Base-by-base conservation (phyloP, 768 basidiomycete species). In the Hebeloma cylindrosporum region DNA sequence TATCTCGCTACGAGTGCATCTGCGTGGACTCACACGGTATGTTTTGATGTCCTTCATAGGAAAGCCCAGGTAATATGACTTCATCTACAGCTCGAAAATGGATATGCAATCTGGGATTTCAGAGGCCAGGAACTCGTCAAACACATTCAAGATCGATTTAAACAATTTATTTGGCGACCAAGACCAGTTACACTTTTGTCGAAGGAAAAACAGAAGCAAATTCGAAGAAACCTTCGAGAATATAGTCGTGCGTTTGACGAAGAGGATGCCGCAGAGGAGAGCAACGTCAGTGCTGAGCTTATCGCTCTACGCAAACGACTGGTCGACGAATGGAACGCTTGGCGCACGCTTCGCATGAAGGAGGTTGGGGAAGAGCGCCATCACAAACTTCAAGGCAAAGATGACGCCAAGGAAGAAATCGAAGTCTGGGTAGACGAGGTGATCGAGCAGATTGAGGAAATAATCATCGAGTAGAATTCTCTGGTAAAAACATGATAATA, bases 321-420 rank as follows among this genome's bases (percentile, higher is more conserved):
- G 41, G 87, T 98, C 56, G 91, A 96, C 60, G 96, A 99, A 69
- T 99, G 96, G 96, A 96, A 99, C 67, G 91, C 95, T 31, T 98
- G 96, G 96, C 81, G 95, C 40, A 57, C 72, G 17, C 76, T 80
- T 51, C 83, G 85, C 54, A 82, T 77, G 62, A 78, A 77, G 51
- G 82, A 88, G 54, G 44, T 85, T 43, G 76, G 73, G 26, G 83
- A 82, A 40, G 80, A 80, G 49, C 71, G 68, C 42, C 64, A 68
- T 10, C 65, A 68, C 42, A 71, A 62, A 54, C 64, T 63, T 20
- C 62, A 65, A 51, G 67, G 61, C 14, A 50, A 57, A 53, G 68
- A 68, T 5, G 74, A 77, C 55, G 82, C 74, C 48, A 88, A 88
- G 63, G 91, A 93, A 66, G 88, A 88, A 68, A 92, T 93, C 43